Evolutionary conservation across 208 protist genomes (phyloP), one percentile per base, ranked within the genome.

Genomic region (Wallacemonas sp.): DNA sequence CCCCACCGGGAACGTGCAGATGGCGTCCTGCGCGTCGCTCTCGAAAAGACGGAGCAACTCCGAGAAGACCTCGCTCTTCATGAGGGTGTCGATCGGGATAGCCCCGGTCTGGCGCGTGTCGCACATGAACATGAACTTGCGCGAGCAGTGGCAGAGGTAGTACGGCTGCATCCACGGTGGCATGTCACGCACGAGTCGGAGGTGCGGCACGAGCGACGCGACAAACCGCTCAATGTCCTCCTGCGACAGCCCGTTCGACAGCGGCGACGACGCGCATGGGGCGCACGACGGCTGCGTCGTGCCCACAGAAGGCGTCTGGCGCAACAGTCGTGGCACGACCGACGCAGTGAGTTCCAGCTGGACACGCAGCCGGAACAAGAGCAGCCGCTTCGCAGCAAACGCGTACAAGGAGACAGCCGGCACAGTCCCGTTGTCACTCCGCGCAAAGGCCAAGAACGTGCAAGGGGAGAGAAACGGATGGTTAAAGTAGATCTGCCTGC

Each of bases 51-150:
- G 83, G 61, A 97, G 67, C 48, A 98, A 76, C 68, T 98, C 92
- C 1, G 89, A 88, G 65, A 97, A 93, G 14, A 93, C 87, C 19
- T 93, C 86, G 27, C 86, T 95, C 57, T 78, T 76, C 81, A 98
- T 93, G 64, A 96, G 73, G 12, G 66, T 67, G 33, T 94, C 82
- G 38, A 97, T 93, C 26, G 85, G 76, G 19, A 98, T 82, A 5
- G 76, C 74, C 1, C 92, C 92, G 1, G 83, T 79, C 24, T 80
- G 74, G 9, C 74, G 74, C 0, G 84, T 85, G 70, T 98, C 94
- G 61, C 91, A 94, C 84, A 97, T 96, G 67, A 98, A 98, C 76
- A 97, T 88, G 65, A 98, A 96, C 72, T 98, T 97, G 23, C 90
- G 78, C 2, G 87, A 92, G 4, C 89, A 92, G 49, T 96, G 87